Conservation (phyloP, 2,329 filamentous ascomycete species). For the Cercospora canescens region DNA sequence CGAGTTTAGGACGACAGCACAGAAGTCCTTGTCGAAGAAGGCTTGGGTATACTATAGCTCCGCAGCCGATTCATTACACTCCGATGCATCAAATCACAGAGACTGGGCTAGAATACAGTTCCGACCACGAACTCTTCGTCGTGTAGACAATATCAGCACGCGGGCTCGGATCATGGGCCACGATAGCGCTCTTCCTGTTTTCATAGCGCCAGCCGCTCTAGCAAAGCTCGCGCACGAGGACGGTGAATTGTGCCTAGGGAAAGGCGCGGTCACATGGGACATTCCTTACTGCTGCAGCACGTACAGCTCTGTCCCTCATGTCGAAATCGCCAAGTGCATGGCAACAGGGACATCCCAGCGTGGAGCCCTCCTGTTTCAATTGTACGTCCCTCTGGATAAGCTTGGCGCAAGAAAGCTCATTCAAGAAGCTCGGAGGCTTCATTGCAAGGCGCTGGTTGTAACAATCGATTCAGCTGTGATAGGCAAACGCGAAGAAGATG, state of each 20-base stretch:
- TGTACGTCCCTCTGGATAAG: not conserved
- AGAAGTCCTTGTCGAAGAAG: conserved; percentile 1
- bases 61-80: not conserved
- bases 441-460: conserved; percentile 34
- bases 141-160: not conserved
- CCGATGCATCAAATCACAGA: not conserved
- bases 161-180: not conserved
- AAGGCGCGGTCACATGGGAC: not conserved
- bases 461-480: conserved; percentile 36
- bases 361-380: not conserved
- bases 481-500: conserved; percentile 20
- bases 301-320: not conserved
- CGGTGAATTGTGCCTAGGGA: not conserved
- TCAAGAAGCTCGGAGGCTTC: conserved; percentile 4
- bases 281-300: not conserved
- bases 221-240: not conserved
- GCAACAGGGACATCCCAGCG: not conserved
- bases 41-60: conserved; percentile 13
- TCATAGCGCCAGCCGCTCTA: not conserved
- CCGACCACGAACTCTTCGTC: not conserved
- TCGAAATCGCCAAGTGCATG: not conserved
- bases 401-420: not conserved
- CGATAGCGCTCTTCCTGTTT: conserved; percentile 8
- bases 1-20: not conserved
- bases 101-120: not conserved